Conservation (phyloP, 2,329 filamentous ascomycete genomes). For the Aureobasidium zeae region DNA sequence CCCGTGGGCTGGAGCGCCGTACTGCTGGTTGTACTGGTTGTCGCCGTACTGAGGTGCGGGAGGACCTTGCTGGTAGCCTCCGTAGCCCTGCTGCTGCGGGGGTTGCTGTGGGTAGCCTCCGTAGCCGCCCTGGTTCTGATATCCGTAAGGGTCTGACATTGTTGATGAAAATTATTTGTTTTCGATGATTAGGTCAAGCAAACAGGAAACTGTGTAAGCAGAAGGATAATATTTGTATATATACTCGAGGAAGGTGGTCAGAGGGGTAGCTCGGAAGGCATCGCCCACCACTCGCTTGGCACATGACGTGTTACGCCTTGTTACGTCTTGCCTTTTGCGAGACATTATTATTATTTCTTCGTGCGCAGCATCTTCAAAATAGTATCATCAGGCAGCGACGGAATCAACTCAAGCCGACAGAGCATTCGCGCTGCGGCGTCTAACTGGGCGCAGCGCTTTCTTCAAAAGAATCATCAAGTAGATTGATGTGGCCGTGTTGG, state of each 20-base stretch:
- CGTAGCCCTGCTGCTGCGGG: conserved; percentile 17
- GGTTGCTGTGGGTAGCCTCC: conserved; percentile 19
- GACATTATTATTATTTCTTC: too few species aligned
- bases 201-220: too few species aligned
- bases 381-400: too few species aligned
- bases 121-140: conserved; percentile 28
- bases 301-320: conserved; percentile 9
- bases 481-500: too few species aligned
- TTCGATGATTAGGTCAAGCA: background rate
- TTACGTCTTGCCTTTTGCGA: too few species aligned
- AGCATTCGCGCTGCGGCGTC: too few species aligned
- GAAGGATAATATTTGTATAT: background rate
- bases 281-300: conserved; percentile 4
- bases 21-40: conserved; percentile 20
- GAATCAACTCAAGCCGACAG: too few species aligned
- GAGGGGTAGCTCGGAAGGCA: conserved; percentile 4
- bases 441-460: too few species aligned
- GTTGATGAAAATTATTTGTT: too few species aligned
- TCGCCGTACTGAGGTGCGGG: conserved; percentile 23
- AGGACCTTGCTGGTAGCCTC: conserved; percentile 22
- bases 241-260: conserved; percentile 2
- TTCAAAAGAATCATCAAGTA: too few species aligned
- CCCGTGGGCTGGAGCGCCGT: conserved; percentile 36
- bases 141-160: conserved; percentile 48
- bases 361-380: too few species aligned